Evolutionary conservation across 1,284 basidiomycete genomes (phyloP), one percentile per base, ranked within the genome.

Genomic region (Leccinum pachyderme): DNA sequence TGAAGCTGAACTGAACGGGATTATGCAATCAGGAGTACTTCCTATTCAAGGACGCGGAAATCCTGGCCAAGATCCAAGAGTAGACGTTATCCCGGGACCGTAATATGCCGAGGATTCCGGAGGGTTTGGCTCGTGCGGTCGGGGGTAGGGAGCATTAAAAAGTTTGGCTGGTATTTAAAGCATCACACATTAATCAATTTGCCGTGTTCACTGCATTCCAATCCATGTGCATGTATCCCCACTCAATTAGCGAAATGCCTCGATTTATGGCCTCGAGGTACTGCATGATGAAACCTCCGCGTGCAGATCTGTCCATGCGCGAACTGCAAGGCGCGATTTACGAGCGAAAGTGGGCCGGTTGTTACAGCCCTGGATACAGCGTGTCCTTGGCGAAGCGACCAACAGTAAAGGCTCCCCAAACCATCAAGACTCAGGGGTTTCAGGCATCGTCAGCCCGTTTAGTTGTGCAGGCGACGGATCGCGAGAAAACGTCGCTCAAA

Each of bases 51-150:
- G 96, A 98, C 77, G 77, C 86, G 35, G 96, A 98, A 70, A 98
- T 98, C 72, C 83, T 98, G 53, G 96, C 96, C 63, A 98, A 97
- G 81, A 95, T 98, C 71, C 83, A 88, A 75, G 95, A 98, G 81
- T 98, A 84, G 77, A 49, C 13, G 28, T 9, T 2, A 25, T 47
- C 37, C 5, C 4, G 22, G 47, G 27, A n/a, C 4, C 25, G 27
- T 22, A 24, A 31, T 5, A 15, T 15, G 15, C 49, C 37, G 53
- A 51, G 51, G 25, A 39, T 25, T 8, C 18, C 47, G 45, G 44
- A 44, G 47, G 52, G 54, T 33, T 33, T 47, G 22, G 22, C 9
- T 18, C 18, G 41, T 39, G 3, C 29, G 33, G 37, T 31, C n/a
- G 22, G 35, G 24, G 43, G 52, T 28, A 27, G 24, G 45, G 48